phyloP scores from a whole-genome alignment of 2,329 filamentous ascomycete species.

The Pleoardoris graminearum region DNA sequence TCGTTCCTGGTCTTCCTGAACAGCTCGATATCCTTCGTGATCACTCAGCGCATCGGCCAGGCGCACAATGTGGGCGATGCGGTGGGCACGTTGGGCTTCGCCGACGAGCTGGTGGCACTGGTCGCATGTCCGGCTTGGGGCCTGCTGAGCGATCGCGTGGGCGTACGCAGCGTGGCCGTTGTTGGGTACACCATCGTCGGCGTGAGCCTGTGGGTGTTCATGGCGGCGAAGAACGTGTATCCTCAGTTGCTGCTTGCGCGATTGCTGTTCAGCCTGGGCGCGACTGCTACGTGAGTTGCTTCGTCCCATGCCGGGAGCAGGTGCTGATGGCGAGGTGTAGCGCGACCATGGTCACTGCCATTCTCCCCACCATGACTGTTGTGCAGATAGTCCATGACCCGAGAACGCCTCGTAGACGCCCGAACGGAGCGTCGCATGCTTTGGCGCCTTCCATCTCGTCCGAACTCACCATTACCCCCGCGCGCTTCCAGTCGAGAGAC shows the following conservation, averaged over 20 bases:
- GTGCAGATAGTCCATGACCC: constrained; percentile 31
- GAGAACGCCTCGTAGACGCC: constrained; percentile 30
- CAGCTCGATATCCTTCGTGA: constrained; percentile 79
- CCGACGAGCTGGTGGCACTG: constrained; percentile 79
- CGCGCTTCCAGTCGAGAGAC: constrained; percentile 48
- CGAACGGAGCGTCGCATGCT: constrained; percentile 57
- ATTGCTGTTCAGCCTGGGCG: constrained; percentile 86
- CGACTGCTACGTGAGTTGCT: constrained; percentile 71
- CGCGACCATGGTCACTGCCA: constrained; percentile 94
- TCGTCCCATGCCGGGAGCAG: background rate
- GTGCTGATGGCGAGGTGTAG: constrained; percentile 34
- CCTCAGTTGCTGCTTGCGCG: constrained; percentile 84
- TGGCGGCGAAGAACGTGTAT: constrained; percentile 85
- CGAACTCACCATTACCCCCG: constrained; percentile 74
- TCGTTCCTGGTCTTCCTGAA: constrained; percentile 90
- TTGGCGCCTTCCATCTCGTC: constrained; percentile 71
- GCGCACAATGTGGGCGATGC: constrained; percentile 75
- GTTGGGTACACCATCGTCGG: constrained; percentile 83
- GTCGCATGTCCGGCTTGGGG: constrained; percentile 82
- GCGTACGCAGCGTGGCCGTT: constrained; percentile 67
- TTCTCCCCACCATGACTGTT: constrained; percentile 71
- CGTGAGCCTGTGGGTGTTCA: constrained; percentile 74
- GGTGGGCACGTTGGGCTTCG: constrained; percentile 83
- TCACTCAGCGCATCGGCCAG: constrained; percentile 78
- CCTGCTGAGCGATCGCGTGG: constrained; percentile 73